Base-by-base conservation (phyloP, 2,329 filamentous ascomycete genomes). In the Diplocarpon rosae region DNA sequence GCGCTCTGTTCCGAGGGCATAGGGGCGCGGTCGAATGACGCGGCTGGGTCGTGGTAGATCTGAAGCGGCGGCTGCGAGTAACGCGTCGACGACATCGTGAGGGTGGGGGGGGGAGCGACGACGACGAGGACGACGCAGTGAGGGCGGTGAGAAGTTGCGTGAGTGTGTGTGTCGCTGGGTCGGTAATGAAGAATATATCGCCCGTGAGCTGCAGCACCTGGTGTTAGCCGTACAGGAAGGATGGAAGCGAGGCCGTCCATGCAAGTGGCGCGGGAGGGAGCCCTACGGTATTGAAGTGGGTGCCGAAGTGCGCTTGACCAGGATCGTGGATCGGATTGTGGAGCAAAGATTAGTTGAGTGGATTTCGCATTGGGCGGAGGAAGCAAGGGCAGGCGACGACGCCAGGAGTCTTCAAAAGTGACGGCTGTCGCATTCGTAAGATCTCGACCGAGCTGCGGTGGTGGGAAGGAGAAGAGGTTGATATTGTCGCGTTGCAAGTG, bases 101-200 rank as follows among this genome's bases (percentile, higher is more conserved):
- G n/a, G 42, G 48, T 51, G 51, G 52, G 52, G n/a, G n/a, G n/a
- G n/a, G n/a, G n/a, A n/a, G n/a, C n/a, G n/a, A n/a, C n/a, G n/a
- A n/a, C n/a, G n/a, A n/a, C n/a, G n/a, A n/a, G n/a, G n/a, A n/a
- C 50, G 50, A 55, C 53, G 56, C 54, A 24, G 20, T 24, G 20
- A 24, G 7, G 56, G 48, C 29, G 44, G 48, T 31, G 44, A 30
- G 34, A 33, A 33, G n/a, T 39, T n/a, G 29, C 24, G 27, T 14
- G 28, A 32, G 56, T 53, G 53, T 51, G 54, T 56, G 42, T 40
- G 36, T 38, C n/a, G 80, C 79, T 58, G 88, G 83, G 34, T 73
- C 72, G 14, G 73, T 70, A 61, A 57, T 87, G 87, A 47, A 79
- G 69, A 52, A 24, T 4, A 85, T 75, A 29, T 46, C 15, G 46